These are phyloP conservation scores for Pichia pseudocactophila DNA, from an alignment of 805 yeast species.

Conservation along the genomic window DNA sequence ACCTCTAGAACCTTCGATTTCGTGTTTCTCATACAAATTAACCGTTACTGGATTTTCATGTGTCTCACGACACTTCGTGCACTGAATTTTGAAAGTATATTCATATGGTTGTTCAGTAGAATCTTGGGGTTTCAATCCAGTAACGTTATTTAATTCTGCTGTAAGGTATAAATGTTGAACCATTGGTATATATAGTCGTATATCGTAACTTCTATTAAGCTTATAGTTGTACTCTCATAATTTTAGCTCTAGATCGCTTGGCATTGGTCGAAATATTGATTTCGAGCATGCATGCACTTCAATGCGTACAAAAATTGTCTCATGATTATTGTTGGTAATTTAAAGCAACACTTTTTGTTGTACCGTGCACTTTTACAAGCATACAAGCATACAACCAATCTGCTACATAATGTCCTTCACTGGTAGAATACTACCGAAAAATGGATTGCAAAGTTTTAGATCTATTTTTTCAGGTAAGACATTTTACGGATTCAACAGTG, in stretches of 20 bases:
- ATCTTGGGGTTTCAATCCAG: constrained; percentile 44
- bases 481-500: neutral
- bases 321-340: no score
- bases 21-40: constrained; percentile 57
- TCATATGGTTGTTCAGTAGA: constrained; percentile 54
- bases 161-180: constrained; percentile 24
- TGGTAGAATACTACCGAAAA: neutral
- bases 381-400: neutral
- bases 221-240: no score
- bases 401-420: neutral
- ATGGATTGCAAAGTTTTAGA: no score
- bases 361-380: no score
- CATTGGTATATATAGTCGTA: constrained; percentile 10
- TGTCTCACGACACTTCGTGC: constrained; percentile 70
- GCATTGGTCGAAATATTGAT: no score
- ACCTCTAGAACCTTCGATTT: constrained; percentile 64
- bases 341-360: no score
- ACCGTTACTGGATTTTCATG: constrained; percentile 66
- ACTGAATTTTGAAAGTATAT: constrained; percentile 63
- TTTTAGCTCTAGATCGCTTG: no score
- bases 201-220: no score
- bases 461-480: neutral
- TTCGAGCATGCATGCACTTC: no score
- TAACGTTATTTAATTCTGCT: constrained; percentile 31
- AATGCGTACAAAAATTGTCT: no score